phyloP scores from a whole-genome alignment of 768 basidiomycete species.

The Omphalotus guepiniiformis region DNA sequence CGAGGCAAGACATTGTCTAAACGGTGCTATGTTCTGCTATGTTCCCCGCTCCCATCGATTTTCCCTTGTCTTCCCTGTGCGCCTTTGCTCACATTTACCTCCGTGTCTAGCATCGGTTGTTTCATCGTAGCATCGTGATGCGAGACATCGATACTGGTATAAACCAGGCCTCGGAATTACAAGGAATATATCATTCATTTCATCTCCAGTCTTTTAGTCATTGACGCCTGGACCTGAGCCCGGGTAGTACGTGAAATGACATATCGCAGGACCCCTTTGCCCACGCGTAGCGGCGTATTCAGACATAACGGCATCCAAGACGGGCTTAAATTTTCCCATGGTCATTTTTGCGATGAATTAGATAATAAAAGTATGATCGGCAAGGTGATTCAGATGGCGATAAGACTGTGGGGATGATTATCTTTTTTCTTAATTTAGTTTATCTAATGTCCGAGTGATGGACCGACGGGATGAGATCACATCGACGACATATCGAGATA shows the following conservation, averaged over 20 bases:
- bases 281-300: background rate
- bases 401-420: background rate
- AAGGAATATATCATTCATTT: constrained; percentile 1
- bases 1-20: constrained; percentile 1
- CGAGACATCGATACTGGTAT: background rate
- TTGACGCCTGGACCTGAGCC: background rate
- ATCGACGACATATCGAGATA: background rate
- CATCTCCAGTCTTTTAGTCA: background rate
- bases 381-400: background rate
- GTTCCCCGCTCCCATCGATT: background rate
- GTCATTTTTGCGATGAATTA: background rate
- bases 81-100: too few species aligned
- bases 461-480: background rate
- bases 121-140: too few species aligned
- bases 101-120: background rate
- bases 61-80: background rate
- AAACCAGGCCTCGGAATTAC: background rate
- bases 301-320: background rate
- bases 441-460: background rate
- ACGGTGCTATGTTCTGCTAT: constrained; percentile 3
- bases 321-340: too few species aligned
- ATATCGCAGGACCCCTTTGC: background rate
- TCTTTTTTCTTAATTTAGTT: too few species aligned
- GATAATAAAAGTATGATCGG: background rate
- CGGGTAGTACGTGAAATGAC: constrained; percentile 1